A percentile compares a stretch with the other conserved stretches of the same genome.
Evolutionary conservation across 768 basidiomycete genomes (phyloP).

Genomic region (Lanmaoa rubissima): DNA sequence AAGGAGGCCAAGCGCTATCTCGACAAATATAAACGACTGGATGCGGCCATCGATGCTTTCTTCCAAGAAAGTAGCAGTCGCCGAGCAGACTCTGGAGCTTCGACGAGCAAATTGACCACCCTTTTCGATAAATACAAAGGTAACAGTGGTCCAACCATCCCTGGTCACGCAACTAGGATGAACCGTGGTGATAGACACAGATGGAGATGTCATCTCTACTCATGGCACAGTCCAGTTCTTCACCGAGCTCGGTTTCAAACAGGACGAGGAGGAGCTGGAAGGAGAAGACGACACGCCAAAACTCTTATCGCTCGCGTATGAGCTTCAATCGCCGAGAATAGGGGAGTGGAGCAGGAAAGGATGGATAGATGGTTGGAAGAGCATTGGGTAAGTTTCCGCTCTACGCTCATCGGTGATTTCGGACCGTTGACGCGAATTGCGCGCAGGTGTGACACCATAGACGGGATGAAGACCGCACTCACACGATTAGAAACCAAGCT

Average conservation of each 20-base stretch:
- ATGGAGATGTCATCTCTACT: constrained; percentile 62
- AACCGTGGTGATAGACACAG: constrained; percentile 44
- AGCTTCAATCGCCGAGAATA: constrained; percentile 71
- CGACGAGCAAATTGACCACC: constrained; percentile 50
- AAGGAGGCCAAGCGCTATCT: constrained; percentile 67
- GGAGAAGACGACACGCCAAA: constrained; percentile 76
- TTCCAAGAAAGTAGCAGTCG: constrained; percentile 45
- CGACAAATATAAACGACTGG: constrained; percentile 66
- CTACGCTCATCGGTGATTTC: not conserved
- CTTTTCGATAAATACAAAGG: constrained; percentile 74
- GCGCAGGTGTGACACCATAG: constrained; percentile 62
- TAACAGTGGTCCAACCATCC: constrained; percentile 22
- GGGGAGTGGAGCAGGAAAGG: constrained; percentile 69
- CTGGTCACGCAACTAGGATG: not conserved
- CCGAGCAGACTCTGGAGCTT: constrained; percentile 31
- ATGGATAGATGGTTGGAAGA: constrained; percentile 83
- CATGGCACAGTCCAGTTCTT: constrained; percentile 82
- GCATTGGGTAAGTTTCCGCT: constrained; percentile 51
- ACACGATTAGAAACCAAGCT: constrained; percentile 56
- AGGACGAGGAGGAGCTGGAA: constrained; percentile 48
- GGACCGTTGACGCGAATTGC: constrained; percentile 1
- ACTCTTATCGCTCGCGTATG: constrained; percentile 76
- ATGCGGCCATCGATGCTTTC: constrained; percentile 72
- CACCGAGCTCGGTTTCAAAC: constrained; percentile 27
- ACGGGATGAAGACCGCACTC: constrained; percentile 58